Percentiles rank a stretch among this genome's conserved stretches.
Conservation (phyloP, 2,329 filamentous ascomycete genomes). For the Aspergillus quadricinctus region DNA sequence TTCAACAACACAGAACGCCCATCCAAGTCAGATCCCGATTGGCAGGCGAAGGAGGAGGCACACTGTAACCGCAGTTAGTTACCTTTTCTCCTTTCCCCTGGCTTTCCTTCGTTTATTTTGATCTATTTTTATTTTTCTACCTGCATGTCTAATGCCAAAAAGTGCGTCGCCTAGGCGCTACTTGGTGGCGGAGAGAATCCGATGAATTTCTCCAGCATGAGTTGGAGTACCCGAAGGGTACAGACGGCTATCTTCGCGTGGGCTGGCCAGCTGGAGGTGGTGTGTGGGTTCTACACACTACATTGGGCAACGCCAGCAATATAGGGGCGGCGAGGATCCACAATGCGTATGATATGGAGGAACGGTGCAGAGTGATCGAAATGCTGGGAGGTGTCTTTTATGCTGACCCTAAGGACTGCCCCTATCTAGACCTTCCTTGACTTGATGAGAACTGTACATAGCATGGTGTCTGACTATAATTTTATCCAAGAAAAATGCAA, state of each 20-base stretch:
- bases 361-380: slow-evolving; percentile 9
- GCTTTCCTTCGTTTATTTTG: too few species aligned
- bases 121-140: too few species aligned
- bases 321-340: slow-evolving; percentile 1
- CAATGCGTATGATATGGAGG: slow-evolving; percentile 10
- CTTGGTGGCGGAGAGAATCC: background rate
- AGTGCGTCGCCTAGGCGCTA: background rate
- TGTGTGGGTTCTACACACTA: slow-evolving; percentile 9
- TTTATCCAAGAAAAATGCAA: too few species aligned
- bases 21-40: slow-evolving; percentile 1
- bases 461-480: too few species aligned
- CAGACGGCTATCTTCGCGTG: background rate
- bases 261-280: slow-evolving; percentile 11
- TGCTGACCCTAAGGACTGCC: slow-evolving; percentile 8
- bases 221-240: too few species aligned
- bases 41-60: slow-evolving; percentile 8
- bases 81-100: too few species aligned
- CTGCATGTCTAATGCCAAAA: too few species aligned
- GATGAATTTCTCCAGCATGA: too few species aligned
- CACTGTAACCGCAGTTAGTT: slow-evolving; percentile 9
- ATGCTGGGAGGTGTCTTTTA: slow-evolving; percentile 10
- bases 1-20: too few species aligned
- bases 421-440: slow-evolving; percentile 9
- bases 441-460: too few species aligned
- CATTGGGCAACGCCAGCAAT: background rate